A percentile compares a stretch with the other conserved stretches of the same genome.
Conservation (phyloP, 768 basidiomycete species). For the Mycena polygramma region DNA sequence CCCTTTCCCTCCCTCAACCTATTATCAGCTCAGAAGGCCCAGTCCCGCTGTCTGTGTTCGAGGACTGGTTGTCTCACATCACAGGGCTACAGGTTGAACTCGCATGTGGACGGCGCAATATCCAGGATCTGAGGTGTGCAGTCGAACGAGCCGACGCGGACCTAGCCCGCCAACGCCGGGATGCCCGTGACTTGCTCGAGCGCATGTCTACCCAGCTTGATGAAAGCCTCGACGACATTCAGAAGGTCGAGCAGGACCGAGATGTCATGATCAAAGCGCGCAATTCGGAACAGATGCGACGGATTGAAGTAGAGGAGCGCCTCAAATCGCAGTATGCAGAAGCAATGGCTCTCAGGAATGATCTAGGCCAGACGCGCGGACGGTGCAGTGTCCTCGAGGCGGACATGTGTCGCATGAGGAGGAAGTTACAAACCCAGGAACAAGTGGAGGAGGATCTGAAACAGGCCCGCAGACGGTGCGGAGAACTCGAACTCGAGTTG, state of each 20-base stretch:
- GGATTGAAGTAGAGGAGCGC: neutral
- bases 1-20: neutral
- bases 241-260: neutral
- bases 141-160: no score
- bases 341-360: no score
- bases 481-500: neutral
- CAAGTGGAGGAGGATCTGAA: no score
- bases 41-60: neutral
- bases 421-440: no score
- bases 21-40: neutral
- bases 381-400: no score
- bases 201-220: neutral
- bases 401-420: no score
- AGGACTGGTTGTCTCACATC: neutral
- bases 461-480: no score
- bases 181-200: neutral
- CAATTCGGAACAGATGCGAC: constrained; percentile 5
- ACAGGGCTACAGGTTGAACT: no score
- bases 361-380: neutral
- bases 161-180: neutral
- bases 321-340: neutral
- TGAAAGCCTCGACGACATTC: neutral
- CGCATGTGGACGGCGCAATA: no score
- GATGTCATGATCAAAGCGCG: neutral
- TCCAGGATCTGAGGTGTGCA: no score